Evolutionary conservation across 768 basidiomycete genomes (phyloP), one percentile per base, ranked within the genome.

Genomic region (Suillus variegatus): DNA sequence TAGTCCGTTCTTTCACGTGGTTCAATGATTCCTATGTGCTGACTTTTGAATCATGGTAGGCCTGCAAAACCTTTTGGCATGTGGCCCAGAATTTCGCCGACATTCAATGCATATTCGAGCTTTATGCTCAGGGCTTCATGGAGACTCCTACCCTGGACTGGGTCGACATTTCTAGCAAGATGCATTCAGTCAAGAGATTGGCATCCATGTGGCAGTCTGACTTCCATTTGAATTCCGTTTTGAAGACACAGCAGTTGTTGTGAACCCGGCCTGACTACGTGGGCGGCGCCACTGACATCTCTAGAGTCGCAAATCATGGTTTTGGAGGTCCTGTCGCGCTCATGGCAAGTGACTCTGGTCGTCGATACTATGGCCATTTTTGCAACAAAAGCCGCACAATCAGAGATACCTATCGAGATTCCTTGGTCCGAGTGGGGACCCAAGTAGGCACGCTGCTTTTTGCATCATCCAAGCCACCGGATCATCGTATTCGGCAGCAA

Each of bases 401-500:
- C n/a, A 13, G 35, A 56, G 35, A 38, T n/a, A 22, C n/a, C 20
- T n/a, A n/a, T 57, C 13, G 55, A 38, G 36, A 38, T 56, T 38
- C 55, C 55, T 13, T 57, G 55, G 55, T 57, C 36, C 2, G 55
- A 56, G 12, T 56, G 35, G 55, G 55, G 55, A 56, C 36, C 36
- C 36, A 56, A 56, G 36, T 35, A 56, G 8, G 36, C 55, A 12
- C 7, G 55, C n/a, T 56, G 55, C 55, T 56, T 56, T 56, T 14
- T n/a, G n/a, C 55, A 56, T 38, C 55, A 56, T 22, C 36, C 36
- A 56, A 56, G 55, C 35, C 55, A 56, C 55, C 10, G 2, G 22
- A 56, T 56, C 55, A 56, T n/a, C 10, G 20, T 56, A 1, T 56
- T 56, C 6, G 55, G 55, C 18, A 56, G 35, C 35, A 56, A 56